Evolutionary conservation across 192 early-diverging fungal species (phyloP).

Genomic region (Diversispora eburnea): DNA sequence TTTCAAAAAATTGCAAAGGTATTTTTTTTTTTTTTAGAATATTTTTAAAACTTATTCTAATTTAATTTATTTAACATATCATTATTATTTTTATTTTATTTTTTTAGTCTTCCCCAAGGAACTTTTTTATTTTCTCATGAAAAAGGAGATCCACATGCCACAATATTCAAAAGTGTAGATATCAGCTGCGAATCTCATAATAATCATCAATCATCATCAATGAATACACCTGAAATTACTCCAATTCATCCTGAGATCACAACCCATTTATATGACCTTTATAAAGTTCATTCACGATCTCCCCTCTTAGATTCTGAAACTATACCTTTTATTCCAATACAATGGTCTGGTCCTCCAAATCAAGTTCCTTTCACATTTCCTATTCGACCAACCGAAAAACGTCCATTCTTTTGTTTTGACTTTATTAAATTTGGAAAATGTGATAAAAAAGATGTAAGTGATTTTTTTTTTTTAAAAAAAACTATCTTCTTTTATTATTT

Average conservation of each 20-base stretch:
- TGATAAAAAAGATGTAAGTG: background rate
- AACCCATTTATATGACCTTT: constrained; percentile 18
- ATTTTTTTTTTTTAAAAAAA: background rate
- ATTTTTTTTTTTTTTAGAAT: background rate
- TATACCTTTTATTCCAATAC: constrained; percentile 27
- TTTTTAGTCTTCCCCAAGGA: constrained; percentile 14
- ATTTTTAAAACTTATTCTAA: constrained; percentile 3
- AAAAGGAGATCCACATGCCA: constrained; percentile 17
- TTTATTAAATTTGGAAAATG: background rate
- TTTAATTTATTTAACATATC: background rate
- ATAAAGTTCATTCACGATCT: background rate
- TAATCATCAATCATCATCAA: background rate
- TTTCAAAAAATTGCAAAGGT: constrained; percentile 31
- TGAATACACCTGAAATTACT: background rate
- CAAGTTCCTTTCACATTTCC: constrained; percentile 39
- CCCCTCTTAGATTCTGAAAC: constrained; percentile 22
- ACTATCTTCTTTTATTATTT: background rate
- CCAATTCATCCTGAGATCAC: background rate
- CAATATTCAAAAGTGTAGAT: constrained; percentile 15
- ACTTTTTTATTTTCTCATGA: constrained; percentile 30
- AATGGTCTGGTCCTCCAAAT: constrained; percentile 31
- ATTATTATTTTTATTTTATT: background rate
- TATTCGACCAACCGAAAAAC: background rate
- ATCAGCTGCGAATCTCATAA: background rate
- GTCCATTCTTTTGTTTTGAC: background rate